Percentiles rank a stretch among this genome's conserved stretches.
Conservation (phyloP, 176 grass and related monocot genomes). For the Otatea glauca region DNA sequence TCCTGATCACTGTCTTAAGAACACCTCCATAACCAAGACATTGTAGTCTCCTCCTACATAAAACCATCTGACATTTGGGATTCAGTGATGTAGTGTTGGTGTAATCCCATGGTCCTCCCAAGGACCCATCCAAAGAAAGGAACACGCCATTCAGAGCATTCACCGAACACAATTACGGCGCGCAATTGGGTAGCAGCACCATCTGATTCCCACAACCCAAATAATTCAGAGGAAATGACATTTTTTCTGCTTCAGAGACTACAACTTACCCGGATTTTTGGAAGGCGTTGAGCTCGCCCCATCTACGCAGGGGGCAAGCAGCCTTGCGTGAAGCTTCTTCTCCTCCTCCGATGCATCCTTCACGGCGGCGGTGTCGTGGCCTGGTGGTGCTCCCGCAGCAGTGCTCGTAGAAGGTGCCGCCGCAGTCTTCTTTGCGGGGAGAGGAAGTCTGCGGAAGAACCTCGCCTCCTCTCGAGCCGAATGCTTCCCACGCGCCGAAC, state of each 20-base stretch:
- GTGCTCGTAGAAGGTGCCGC: too few relatives aligned
- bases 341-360: too few relatives aligned
- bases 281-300: conserved; percentile 84
- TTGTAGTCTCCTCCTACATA: too few relatives aligned
- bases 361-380: too few relatives aligned
- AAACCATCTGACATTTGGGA: too few relatives aligned
- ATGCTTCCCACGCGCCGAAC: too few relatives aligned
- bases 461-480: too few relatives aligned
- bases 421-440: too few relatives aligned
- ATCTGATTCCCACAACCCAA: neutral
- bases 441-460: too few relatives aligned
- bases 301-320: conserved; percentile 65
- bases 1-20: conserved; percentile 59
- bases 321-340: conserved; percentile 60
- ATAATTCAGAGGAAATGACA: neutral
- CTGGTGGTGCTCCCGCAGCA: too few relatives aligned
- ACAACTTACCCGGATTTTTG: conserved; percentile 50
- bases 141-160: conserved; percentile 78
- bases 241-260: neutral
- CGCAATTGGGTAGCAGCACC: conserved; percentile 2
- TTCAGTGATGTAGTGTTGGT: conserved; percentile 75
- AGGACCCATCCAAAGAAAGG: conserved; percentile 60
- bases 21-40: conserved; percentile 66
- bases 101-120: conserved; percentile 76
- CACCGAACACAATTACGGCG: conserved; percentile 68